A percentile compares a stretch with the other conserved stretches of the same genome.
These are phyloP conservation scores for Podospora bellae-mahoneyi DNA, from an alignment of 495 filamentous ascomycete species.

Conservation along the genomic window DNA sequence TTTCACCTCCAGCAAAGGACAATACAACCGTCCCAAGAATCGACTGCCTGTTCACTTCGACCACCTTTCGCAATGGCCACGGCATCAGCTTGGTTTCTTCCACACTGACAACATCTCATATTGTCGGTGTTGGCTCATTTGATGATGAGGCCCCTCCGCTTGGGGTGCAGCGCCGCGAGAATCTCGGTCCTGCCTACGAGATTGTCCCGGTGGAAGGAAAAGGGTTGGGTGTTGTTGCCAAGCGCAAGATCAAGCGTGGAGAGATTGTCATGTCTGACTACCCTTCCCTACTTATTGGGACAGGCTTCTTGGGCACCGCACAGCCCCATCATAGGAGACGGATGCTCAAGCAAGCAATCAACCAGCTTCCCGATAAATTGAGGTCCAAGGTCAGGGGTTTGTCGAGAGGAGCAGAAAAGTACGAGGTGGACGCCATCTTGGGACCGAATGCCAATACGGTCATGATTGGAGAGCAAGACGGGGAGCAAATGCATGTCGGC, in stretches of 20 bases:
- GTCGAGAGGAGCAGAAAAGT: conserved; percentile 24
- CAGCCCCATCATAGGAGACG: conserved; percentile 32
- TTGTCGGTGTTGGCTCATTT: conserved; percentile 29
- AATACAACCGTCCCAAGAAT: conserved; percentile 4
- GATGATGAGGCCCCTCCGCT: conserved; percentile 28
- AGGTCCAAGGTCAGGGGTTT: conserved; percentile 24
- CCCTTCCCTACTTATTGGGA: conserved; percentile 35
- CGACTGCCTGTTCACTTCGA: conserved; percentile 37
- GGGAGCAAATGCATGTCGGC: conserved; percentile 32
- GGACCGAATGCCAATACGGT: conserved; percentile 41
- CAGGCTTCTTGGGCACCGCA: conserved; percentile 31
- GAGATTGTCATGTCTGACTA: conserved; percentile 42
- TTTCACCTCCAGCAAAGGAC: background rate
- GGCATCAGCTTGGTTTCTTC: conserved; percentile 33
- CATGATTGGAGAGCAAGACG: conserved; percentile 24
- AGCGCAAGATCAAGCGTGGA: conserved; percentile 31
- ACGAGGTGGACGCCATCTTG: conserved; percentile 40
- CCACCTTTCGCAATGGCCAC: conserved; percentile 33
- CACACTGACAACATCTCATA: conserved; percentile 25
- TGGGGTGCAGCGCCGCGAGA: conserved; percentile 10
- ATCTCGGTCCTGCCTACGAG: conserved; percentile 23
- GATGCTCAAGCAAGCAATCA: conserved; percentile 34
- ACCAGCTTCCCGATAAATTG: conserved; percentile 36
- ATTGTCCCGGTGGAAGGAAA: conserved; percentile 33
- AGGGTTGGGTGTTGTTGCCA: conserved; percentile 39